These are phyloP conservation scores for Corylus heterophylla DNA, from an alignment of 306 rosid species.

Conservation along the genomic window DNA sequence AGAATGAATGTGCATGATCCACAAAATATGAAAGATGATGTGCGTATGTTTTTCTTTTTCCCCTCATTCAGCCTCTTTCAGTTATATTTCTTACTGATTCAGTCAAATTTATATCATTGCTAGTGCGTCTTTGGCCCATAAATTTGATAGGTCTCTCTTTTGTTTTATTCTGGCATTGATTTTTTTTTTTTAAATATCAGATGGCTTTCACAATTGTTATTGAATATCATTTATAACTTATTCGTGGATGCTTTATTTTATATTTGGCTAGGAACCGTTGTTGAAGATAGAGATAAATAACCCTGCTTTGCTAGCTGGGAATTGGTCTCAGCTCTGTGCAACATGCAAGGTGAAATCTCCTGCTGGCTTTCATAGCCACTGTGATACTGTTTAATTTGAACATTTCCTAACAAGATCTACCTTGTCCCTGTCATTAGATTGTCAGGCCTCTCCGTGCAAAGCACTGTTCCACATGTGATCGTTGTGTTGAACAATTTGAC, in stretches of 20 bases:
- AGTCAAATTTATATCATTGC: background rate
- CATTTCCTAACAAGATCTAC: constrained; percentile 4
- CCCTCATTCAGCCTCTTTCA: constrained; percentile 3
- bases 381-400: background rate
- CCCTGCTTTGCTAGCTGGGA: constrained; percentile 94
- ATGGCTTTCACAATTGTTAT: background rate
- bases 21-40: constrained; percentile 83
- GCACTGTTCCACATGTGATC: constrained; percentile 93
- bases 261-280: constrained; percentile 72
- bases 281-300: constrained; percentile 85
- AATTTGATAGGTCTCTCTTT: background rate
- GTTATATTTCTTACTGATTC: background rate
- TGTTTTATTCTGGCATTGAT: constrained; percentile 4
- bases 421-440: constrained; percentile 49
- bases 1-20: constrained; percentile 59
- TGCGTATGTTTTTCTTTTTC: constrained; percentile 33
- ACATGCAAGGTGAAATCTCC: constrained; percentile 74
- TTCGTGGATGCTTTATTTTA: constrained; percentile 20
- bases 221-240: constrained; percentile 18
- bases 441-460: constrained; percentile 99
- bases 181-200: constrained; percentile 1
- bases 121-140: constrained; percentile 2
- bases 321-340: constrained; percentile 83
- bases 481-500: constrained; percentile 97
- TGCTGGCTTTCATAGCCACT: constrained; percentile 22